Evolutionary conservation across 345 rosid genomes (phyloP).

Genomic region (Eucalyptus guilfoylei): DNA sequence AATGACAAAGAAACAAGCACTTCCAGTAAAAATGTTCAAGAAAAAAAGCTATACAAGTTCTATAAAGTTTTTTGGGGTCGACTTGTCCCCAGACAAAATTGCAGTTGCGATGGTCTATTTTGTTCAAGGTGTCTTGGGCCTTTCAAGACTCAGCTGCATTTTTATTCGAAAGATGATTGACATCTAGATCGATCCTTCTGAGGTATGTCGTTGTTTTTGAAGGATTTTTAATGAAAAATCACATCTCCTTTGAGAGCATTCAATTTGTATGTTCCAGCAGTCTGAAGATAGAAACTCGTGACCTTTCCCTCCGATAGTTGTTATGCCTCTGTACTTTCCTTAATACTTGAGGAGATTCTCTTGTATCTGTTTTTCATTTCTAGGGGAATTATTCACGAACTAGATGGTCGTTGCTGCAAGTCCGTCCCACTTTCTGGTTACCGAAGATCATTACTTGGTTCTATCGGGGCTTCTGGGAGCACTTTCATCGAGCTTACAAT

Average conservation of each 20-base stretch:
- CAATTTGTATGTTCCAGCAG: background rate
- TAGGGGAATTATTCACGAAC: no score
- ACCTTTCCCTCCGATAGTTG: no score
- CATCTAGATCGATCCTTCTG: conserved; percentile 91
- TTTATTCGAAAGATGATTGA: conserved; percentile 78
- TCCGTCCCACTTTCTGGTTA: no score
- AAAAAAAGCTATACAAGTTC: conserved; percentile 13
- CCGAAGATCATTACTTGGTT: no score
- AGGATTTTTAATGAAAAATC: background rate
- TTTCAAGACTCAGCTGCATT: conserved; percentile 85
- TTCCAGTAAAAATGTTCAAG: conserved; percentile 13
- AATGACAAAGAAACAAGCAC: conserved; percentile 22
- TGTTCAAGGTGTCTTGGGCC: conserved; percentile 93
- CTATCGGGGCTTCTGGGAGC: no score
- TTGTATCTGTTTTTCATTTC: no score
- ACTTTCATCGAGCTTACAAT: no score
- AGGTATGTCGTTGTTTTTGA: conserved; percentile 19
- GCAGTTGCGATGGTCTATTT: conserved; percentile 96
- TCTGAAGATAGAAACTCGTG: no score
- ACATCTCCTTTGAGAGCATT: background rate
- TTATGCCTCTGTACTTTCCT: no score
- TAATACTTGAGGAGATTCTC: no score
- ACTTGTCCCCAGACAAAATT: conserved; percentile 75
- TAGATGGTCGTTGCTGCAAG: no score
- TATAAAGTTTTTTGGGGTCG: conserved; percentile 56